Evolutionary conservation across 176 grass and related monocot species (phyloP).

Genomic region (Phyllostachys edulis): DNA sequence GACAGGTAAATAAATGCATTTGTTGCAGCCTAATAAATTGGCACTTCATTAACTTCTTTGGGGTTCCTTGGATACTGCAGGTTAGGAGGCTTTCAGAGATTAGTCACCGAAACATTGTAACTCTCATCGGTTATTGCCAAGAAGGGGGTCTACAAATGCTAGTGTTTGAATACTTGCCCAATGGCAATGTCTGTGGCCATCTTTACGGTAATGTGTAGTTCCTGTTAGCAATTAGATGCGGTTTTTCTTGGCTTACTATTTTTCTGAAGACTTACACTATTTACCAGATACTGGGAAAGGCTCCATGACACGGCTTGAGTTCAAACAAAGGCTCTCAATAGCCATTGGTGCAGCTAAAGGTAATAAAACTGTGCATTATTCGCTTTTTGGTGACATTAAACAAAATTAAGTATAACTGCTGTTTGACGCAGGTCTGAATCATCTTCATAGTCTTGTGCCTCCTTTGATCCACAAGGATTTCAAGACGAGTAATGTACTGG

Average conservation of each 20-base stretch:
- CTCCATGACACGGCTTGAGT: conserved; percentile 69
- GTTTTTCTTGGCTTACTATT: conserved; percentile 12
- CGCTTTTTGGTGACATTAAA: not conserved
- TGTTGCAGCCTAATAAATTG: conserved; percentile 4
- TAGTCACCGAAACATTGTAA: conserved; percentile 79
- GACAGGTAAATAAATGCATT: conserved; percentile 41
- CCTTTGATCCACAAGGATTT: conserved; percentile 84
- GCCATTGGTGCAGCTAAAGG: conserved; percentile 97
- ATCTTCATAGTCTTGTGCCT: conserved; percentile 72
- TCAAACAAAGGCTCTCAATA: conserved; percentile 91
- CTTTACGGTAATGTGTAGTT: conserved; percentile 66
- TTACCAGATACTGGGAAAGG: conserved; percentile 58
- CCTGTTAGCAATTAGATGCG: not conserved
- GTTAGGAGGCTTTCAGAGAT: conserved; percentile 72
- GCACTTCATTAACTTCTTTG: conserved; percentile 2
- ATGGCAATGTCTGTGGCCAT: conserved; percentile 85
- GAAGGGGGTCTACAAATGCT: conserved; percentile 94
- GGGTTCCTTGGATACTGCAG: conserved; percentile 40
- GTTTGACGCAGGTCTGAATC: conserved; percentile 58
- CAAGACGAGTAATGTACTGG: conserved; percentile 93
- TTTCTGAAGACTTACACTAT: conserved; percentile 8
- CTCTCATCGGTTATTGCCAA: conserved; percentile 87
- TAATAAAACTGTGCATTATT: conserved; percentile 19
- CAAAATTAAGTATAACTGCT: conserved; percentile 20
- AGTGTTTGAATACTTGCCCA: conserved; percentile 87